Evolutionary conservation across 441 rosid genomes (phyloP), one percentile per base, ranked within the genome.

Genomic region (Populus hybrid): DNA sequence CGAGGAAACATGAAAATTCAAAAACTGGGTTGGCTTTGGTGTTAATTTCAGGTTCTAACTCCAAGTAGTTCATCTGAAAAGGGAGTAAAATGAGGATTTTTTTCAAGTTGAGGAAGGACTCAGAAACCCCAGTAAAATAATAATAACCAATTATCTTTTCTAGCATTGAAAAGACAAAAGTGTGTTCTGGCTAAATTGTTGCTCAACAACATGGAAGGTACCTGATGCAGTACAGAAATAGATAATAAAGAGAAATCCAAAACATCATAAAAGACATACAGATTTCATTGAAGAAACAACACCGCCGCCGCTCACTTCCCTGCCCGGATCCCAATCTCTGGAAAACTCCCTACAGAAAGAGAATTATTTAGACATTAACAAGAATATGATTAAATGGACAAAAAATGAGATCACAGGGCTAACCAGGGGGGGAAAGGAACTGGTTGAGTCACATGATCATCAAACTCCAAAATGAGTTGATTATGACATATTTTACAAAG

Each of bases 241-340:
- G 72, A 64, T 32, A 3, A 24, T n/a, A 78, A 80, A 67, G 82
- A 67, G 74, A 36, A 83, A 75, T 81, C 76, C 71, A 76, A 69
- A 83, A 42, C 69, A 74, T 73, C 76, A 73, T 77, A 30, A 76
- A 78, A 40, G 77, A 87, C 95, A 87, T 92, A 95, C 97, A 76
- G 95, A 81, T 93, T 88, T 94, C 90, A 90, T 80, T 26, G 92
- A 87, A 77, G 97, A 82, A 78, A 84, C 81, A 73, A 81, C 84
- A 20, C 88, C 90, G 66, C 85, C 86, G 74, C 92, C 85, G 89
- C 86, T 89, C 85, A 87, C 88, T 86, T 90, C 93, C 86, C 92
- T 90, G 63, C 89, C 84, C 74, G 84, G 85, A 28, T 93, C 97
- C 78, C 97, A 87, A 72, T 94, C 98, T 80, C 93, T 90, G 34